These are phyloP conservation scores for Chrysopogon serrulatus DNA, from an alignment of 176 grass and related monocot genomes.

Conservation along the genomic window DNA sequence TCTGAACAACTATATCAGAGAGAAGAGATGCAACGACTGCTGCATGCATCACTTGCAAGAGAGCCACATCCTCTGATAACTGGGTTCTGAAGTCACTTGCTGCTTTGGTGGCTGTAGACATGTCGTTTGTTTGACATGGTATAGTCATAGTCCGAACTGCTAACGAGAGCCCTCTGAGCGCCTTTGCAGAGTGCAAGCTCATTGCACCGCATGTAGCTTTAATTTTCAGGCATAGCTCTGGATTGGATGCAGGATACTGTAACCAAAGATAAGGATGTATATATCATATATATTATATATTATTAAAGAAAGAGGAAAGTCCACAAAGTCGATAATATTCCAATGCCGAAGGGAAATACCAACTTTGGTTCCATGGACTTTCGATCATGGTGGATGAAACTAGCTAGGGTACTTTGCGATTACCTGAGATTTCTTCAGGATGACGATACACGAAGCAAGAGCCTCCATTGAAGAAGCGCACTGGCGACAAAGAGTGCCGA, in stretches of 20 bases:
- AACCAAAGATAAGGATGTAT: not conserved
- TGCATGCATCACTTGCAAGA: conserved; percentile 29
- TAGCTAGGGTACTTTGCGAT: not conserved
- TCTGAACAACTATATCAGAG: conserved; percentile 46
- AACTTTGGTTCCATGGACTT: not conserved
- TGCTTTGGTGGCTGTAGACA: conserved; percentile 48
- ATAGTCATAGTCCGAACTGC: conserved; percentile 50
- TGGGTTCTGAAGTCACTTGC: too few species aligned
- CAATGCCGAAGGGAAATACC: too few species aligned
- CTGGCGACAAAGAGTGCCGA: conserved; percentile 66
- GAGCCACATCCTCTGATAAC: too few species aligned
- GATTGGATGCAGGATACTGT: conserved; percentile 44
- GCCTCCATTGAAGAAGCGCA: conserved; percentile 72
- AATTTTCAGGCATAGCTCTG: conserved; percentile 43
- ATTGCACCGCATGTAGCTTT: conserved; percentile 54
- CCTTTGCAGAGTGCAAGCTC: conserved; percentile 64
- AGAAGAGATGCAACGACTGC: conserved; percentile 55
- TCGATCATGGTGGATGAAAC: not conserved
- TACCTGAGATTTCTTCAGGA: conserved; percentile 46
- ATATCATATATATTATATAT: too few species aligned
- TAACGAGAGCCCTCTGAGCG: conserved; percentile 46
- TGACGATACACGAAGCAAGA: conserved; percentile 51
- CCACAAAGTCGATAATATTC: too few species aligned
- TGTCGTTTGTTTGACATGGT: conserved; percentile 16
- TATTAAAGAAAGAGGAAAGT: too few species aligned